Evolutionary conservation across 257 asterid genomes (phyloP), one percentile per base, ranked within the genome.

Genomic region (Plectranthus barbatus): DNA sequence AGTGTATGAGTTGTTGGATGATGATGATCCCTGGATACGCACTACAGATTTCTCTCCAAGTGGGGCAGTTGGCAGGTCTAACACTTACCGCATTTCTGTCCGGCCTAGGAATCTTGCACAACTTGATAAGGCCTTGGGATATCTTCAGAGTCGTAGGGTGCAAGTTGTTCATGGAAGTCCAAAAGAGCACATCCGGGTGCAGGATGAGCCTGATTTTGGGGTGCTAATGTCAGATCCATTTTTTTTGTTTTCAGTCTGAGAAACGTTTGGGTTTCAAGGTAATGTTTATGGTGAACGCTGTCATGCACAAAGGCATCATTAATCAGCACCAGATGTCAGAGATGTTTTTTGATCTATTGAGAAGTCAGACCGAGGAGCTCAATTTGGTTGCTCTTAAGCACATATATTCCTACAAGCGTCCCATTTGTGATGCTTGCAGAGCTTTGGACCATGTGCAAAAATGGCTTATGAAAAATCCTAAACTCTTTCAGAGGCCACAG

Each of bases 1-100:
- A 9, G 90, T 79, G 14, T 93, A 67, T 67, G 96, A 87, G 70
- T 59, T 93, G 74, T 61, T 90, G 79, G 97, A 93, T 19, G 96
- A 93, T 58, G 97, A 93, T 74, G 97, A 93, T 78, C 99, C 97
- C 0, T 93, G 99, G 99, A 85, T 93, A 21, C 88, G 97, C 7
- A 87, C 97, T 0, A 82, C 94, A 4, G 96, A 93, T 74, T 79
- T 90, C 71, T 84, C 88, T 17, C 75, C 83, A 9, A 83, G 89
- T 50, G 91, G 97, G 40, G 97, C 88, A 11, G 75, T 90, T 48
- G 99, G 97, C 52, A 77, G 96, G 77, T 87, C 90, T 39, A 93
- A 93, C 64, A 77, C 71, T 15, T 93, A 82, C 50, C 79, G 92
- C 18, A 76, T 93, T 51, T 80, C 86, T 10, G 57, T 87, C 37